Percentiles rank a stretch among this genome's conserved stretches.
Evolutionary conservation across 2,329 filamentous ascomycete genomes (phyloP).

Genomic region (Trichocomaceae sp.): DNA sequence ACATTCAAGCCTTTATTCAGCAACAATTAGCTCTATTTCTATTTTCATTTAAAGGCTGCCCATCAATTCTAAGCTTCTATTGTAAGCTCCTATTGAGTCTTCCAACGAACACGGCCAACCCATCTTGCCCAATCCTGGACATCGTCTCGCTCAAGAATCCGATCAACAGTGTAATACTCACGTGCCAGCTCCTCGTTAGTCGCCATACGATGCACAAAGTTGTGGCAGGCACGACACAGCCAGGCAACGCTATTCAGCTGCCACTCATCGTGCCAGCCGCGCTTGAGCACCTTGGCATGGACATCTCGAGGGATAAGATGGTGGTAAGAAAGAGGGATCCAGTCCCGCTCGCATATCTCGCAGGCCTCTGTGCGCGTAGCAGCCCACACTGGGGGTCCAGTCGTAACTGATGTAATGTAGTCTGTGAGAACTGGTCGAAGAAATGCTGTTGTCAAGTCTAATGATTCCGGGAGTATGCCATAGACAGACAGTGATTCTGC

Average conservation of each 20-base stretch:
- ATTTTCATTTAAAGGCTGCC: too few relatives aligned
- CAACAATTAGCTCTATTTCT: too few relatives aligned
- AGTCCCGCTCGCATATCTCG: conserved; percentile 69
- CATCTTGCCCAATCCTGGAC: conserved; percentile 65
- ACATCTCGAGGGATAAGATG: conserved; percentile 75
- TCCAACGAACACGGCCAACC: conserved; percentile 70
- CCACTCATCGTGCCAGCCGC: conserved; percentile 71
- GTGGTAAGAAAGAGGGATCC: conserved; percentile 74
- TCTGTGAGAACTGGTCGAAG: conserved; percentile 56
- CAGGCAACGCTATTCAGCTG: conserved; percentile 75
- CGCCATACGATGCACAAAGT: conserved; percentile 69
- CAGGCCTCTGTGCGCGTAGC: conserved; percentile 55
- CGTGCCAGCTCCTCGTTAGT: conserved; percentile 71
- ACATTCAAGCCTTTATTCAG: too few relatives aligned
- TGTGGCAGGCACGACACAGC: conserved; percentile 78
- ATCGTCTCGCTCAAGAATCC: conserved; percentile 63
- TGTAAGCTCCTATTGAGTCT: conserved; percentile 37
- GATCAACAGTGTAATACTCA: conserved; percentile 66
- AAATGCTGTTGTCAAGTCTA: conserved; percentile 46
- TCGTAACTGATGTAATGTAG: conserved; percentile 54
- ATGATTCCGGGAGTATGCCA: conserved; percentile 48
- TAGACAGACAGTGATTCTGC: conserved; percentile 64
- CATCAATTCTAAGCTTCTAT: too few relatives aligned
- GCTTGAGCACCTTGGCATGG: conserved; percentile 67
- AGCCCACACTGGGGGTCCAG: conserved; percentile 58